A percentile compares a stretch with the other conserved stretches of the same genome.
These are phyloP conservation scores for Moringa oleifera DNA, from an alignment of 345 rosid species.

Conservation along the genomic window DNA sequence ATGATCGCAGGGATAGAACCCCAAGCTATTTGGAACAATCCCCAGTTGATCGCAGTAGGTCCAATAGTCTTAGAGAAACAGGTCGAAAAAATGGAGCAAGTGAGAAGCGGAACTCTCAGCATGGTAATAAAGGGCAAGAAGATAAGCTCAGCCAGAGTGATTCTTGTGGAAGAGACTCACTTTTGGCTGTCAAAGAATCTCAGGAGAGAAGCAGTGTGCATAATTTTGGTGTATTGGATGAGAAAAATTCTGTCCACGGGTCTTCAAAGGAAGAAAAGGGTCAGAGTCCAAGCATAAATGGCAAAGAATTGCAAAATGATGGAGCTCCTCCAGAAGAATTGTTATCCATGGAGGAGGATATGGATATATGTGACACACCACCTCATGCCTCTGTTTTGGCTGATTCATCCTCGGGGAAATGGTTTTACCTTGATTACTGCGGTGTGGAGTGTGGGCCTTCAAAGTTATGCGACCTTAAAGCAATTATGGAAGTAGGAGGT, in stretches of 20 bases:
- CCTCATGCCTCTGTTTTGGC: slow-evolving; percentile 65
- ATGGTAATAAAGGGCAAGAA: slow-evolving; percentile 42
- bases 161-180: slow-evolving; percentile 37
- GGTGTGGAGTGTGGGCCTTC: slow-evolving; percentile 90
- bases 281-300: slow-evolving; percentile 32
- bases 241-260: slow-evolving; percentile 38
- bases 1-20: slow-evolving; percentile 64
- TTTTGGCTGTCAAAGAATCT: slow-evolving; percentile 44
- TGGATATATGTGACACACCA: slow-evolving; percentile 96
- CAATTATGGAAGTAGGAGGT: slow-evolving; percentile 75
- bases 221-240: slow-evolving; percentile 34
- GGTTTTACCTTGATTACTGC: slow-evolving; percentile 91
- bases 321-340: slow-evolving; percentile 60
- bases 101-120: slow-evolving; percentile 59
- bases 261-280: slow-evolving; percentile 47
- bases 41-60: slow-evolving; percentile 53
- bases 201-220: slow-evolving; percentile 37
- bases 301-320: slow-evolving; percentile 40
- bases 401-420: slow-evolving; percentile 67
- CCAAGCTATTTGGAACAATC: slow-evolving; percentile 54
- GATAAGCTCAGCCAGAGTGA: slow-evolving; percentile 50
- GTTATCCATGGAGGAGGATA: slow-evolving; percentile 98
- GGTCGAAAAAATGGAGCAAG: slow-evolving; percentile 48
- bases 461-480: slow-evolving; percentile 66
- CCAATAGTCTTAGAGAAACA: slow-evolving; percentile 40